Percentiles rank a stretch among this genome's conserved stretches.
Conservation (phyloP, 352 stramenopile species). For the Globisporangium spiculum region DNA sequence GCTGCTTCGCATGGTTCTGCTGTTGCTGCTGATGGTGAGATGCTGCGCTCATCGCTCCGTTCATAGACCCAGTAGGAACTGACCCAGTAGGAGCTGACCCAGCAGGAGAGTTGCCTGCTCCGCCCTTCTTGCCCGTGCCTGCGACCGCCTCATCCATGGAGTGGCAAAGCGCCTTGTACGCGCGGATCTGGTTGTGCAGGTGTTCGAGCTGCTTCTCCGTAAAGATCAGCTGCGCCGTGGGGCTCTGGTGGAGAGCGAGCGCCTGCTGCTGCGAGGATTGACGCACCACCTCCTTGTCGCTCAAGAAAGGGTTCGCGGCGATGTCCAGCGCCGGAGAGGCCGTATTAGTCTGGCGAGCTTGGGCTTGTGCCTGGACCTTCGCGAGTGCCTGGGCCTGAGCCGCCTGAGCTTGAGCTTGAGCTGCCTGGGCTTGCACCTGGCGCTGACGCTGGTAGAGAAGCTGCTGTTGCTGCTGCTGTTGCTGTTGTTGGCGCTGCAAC, state of each 20-base stretch:
- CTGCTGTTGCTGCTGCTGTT: slow-evolving; percentile 25
- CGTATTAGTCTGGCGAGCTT: slow-evolving; percentile 7
- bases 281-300: slow-evolving; percentile 44
- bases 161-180: slow-evolving; percentile 81
- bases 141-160: slow-evolving; percentile 72
- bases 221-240: slow-evolving; percentile 55
- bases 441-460: slow-evolving; percentile 32
- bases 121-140: slow-evolving; percentile 22
- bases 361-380: slow-evolving; percentile 20
- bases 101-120: background rate
- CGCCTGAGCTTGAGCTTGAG: slow-evolving; percentile 22
- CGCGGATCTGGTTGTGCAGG: slow-evolving; percentile 82
- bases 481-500: slow-evolving; percentile 26
- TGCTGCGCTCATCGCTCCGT: background rate
- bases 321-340: slow-evolving; percentile 35
- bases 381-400: slow-evolving; percentile 19
- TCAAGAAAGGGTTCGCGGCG: slow-evolving; percentile 57
- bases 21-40: background rate
- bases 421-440: slow-evolving; percentile 24
- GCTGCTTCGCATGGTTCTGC: slow-evolving; percentile 5
- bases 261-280: slow-evolving; percentile 32
- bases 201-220: slow-evolving; percentile 85
- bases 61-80: slow-evolving; percentile 1
- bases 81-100: too few relatives aligned
- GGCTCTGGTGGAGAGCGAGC: slow-evolving; percentile 34